These are phyloP conservation scores for Carex pumila DNA, from an alignment of 176 grass and related monocot genomes.

Conservation along the genomic window DNA sequence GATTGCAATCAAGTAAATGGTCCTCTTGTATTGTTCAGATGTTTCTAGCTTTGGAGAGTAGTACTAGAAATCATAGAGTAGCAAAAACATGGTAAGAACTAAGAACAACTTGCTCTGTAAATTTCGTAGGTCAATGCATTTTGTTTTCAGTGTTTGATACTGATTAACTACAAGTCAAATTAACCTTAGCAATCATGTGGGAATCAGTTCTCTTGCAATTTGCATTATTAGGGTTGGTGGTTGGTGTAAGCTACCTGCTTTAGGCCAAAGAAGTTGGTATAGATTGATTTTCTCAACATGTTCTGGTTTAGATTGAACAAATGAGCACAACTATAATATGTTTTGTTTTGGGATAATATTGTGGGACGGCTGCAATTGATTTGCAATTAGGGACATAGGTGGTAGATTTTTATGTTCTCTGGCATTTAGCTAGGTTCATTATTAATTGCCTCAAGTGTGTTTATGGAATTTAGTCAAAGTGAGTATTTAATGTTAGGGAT, in stretches of 20 bases:
- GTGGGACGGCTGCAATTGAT: background rate
- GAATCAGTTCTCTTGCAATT: background rate
- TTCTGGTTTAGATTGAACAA: background rate
- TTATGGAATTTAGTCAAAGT: background rate
- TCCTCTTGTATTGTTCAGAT: background rate
- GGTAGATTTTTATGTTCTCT: background rate
- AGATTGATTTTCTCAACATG: background rate
- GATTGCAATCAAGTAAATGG: background rate
- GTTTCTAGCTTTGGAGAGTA: background rate
- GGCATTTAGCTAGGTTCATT: background rate
- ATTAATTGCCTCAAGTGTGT: background rate
- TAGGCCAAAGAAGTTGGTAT: background rate
- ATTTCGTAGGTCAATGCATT: background rate
- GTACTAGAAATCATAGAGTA: background rate
- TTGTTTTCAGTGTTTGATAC: background rate
- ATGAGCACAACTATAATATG: background rate
- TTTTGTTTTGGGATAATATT: background rate
- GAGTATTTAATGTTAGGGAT: background rate
- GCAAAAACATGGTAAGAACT: background rate
- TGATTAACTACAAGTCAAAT: background rate
- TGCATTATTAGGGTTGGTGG: background rate
- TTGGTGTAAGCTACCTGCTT: background rate
- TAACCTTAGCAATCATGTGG: background rate
- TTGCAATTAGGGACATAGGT: background rate
- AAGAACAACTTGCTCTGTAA: background rate